Evolutionary conservation across 495 filamentous ascomycete genomes (phyloP), one percentile per base, ranked within the genome.

Genomic region (Tuber umbilicatum): DNA sequence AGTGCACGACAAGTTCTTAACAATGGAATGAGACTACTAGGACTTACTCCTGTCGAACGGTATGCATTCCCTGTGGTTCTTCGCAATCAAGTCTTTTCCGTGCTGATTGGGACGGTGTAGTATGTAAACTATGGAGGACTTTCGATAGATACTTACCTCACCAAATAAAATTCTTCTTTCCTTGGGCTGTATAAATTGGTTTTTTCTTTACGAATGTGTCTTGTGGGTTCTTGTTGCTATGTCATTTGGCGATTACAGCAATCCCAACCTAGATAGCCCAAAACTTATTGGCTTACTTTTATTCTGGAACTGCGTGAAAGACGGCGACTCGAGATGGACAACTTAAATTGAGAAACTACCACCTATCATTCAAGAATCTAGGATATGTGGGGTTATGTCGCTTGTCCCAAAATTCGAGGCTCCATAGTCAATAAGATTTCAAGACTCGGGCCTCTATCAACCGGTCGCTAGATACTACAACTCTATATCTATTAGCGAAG

Each of bases 21-120:
- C 82, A 96, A 94, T 82, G 93, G 93, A 67, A 96, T 97, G 93
- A 86, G 86, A 70, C 83, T 97, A 80, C 85, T 97, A 73, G 93
- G 93, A 37, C 85, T 97, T 75, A 91, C 84, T 76, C 93, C 93
- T 40, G 90, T 95, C 70, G 86, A 91, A 74, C 87, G 93, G 43
- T 64, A 64, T 64, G 55, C 14, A 35, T 35, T 17, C 27, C 55
- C n/a, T 60, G 4, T n/a, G 14, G 2, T 64, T 16, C 5, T 35
- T 64, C 16, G 50, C 7, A 2, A 4, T 31, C 4, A 35, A 12
- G 55, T 35, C 10, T 31, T 35, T 17, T n/a, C n/a, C n/a, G n/a
- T n/a, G 1, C 55, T 64, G 16, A 64, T 16, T 2, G 17, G 55
- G 14, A 3, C 14, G 12, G 27, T 5, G 27, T 14, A 64, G 55